These are phyloP conservation scores for Turritis glabra DNA, from an alignment of 345 rosid genomes.

Conservation along the genomic window DNA sequence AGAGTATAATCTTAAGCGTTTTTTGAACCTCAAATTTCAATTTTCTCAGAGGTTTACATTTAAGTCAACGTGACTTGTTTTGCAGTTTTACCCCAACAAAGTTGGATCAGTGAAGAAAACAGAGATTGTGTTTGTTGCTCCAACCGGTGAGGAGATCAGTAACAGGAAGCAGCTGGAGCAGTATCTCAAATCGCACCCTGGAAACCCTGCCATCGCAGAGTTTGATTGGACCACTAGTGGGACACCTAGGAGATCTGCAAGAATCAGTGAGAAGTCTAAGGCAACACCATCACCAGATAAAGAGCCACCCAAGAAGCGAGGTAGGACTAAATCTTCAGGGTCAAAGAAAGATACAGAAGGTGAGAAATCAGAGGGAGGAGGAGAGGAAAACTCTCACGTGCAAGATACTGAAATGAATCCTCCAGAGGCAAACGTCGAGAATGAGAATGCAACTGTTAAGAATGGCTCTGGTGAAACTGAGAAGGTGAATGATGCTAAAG, in stretches of 20 bases:
- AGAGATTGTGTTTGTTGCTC: slow-evolving; percentile 71
- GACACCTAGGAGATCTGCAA: slow-evolving; percentile 82
- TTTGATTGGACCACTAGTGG: slow-evolving; percentile 88
- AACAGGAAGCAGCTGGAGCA: slow-evolving; percentile 70
- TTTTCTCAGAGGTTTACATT: background rate
- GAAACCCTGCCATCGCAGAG: slow-evolving; percentile 56
- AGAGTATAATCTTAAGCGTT: background rate
- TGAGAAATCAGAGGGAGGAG: slow-evolving; percentile 38
- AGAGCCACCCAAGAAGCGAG: slow-evolving; percentile 68
- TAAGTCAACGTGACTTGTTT: slow-evolving; percentile 1
- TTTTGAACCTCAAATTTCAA: background rate
- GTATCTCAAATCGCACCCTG: slow-evolving; percentile 74
- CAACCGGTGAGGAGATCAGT: slow-evolving; percentile 72
- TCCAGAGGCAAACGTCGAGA: slow-evolving; percentile 6
- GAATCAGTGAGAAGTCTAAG: slow-evolving; percentile 73
- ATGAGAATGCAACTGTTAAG: slow-evolving; percentile 20
- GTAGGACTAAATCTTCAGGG: slow-evolving; percentile 52
- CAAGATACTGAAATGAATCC: slow-evolving; percentile 28
- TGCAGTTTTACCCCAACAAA: slow-evolving; percentile 62
- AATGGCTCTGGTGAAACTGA: slow-evolving; percentile 39
- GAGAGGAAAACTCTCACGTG: slow-evolving; percentile 32
- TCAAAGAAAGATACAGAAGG: slow-evolving; percentile 49
- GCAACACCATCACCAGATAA: slow-evolving; percentile 68
- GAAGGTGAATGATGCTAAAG: slow-evolving; percentile 33
- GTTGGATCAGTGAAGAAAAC: slow-evolving; percentile 62